These are phyloP conservation scores for Melanomma pulvis-pyrius DNA, from an alignment of 495 filamentous ascomycete genomes.

Conservation along the genomic window DNA sequence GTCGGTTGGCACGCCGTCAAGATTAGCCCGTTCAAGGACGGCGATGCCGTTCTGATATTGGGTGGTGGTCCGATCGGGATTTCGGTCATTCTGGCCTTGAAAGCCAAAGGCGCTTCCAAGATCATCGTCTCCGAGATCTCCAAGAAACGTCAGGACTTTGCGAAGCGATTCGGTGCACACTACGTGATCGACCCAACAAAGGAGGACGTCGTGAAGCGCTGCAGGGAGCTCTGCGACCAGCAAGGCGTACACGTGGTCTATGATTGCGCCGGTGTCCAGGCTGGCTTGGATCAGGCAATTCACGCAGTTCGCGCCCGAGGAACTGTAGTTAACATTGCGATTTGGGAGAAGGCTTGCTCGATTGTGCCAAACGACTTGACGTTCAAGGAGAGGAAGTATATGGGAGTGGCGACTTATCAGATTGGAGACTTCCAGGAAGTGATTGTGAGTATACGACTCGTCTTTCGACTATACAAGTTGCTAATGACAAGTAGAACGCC, in stretches of 20 bases:
- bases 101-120: slow-evolving; percentile 51
- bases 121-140: slow-evolving; percentile 63
- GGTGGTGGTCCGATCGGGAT: slow-evolving; percentile 68
- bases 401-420: slow-evolving; percentile 60
- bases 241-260: slow-evolving; percentile 59
- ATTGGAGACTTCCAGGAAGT: slow-evolving; percentile 59
- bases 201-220: slow-evolving; percentile 53
- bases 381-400: slow-evolving; percentile 59
- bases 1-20: slow-evolving; percentile 71
- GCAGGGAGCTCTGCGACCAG: slow-evolving; percentile 52
- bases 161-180: slow-evolving; percentile 57
- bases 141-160: slow-evolving; percentile 53
- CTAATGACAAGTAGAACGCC: slow-evolving; percentile 43
- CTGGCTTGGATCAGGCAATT: slow-evolving; percentile 55
- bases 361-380: slow-evolving; percentile 57
- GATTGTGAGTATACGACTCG: slow-evolving; percentile 39
- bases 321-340: slow-evolving; percentile 63
- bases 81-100: slow-evolving; percentile 61
- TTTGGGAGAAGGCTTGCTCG: slow-evolving; percentile 59
- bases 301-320: slow-evolving; percentile 55
- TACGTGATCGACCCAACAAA: slow-evolving; percentile 59
- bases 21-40: slow-evolving; percentile 53
- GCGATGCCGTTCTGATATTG: slow-evolving; percentile 57
- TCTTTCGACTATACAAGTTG: background rate
- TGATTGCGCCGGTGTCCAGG: slow-evolving; percentile 61